These are phyloP conservation scores for Penicillium manginii DNA, from an alignment of 495 filamentous ascomycete genomes.

Conservation along the genomic window DNA sequence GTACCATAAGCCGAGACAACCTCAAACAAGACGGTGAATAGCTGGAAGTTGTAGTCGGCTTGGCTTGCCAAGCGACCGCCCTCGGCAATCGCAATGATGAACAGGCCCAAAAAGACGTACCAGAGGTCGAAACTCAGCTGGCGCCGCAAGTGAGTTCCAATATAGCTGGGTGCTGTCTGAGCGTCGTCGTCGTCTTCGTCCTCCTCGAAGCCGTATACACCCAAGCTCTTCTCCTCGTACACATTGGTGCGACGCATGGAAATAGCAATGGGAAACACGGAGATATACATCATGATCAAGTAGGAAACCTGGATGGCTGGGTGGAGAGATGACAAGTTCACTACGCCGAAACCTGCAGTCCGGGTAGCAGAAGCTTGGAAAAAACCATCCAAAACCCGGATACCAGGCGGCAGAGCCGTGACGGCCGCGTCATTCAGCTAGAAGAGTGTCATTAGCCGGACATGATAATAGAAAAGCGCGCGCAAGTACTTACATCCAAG, in stretches of 20 bases:
- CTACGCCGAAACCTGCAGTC: constrained; percentile 83
- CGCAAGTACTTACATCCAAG: constrained; percentile 68
- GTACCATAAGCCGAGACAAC: constrained; percentile 93
- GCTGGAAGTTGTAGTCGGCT: constrained; percentile 66
- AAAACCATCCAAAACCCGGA: constrained; percentile 77
- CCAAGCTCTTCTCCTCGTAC: constrained; percentile 92
- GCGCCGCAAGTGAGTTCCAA: constrained; percentile 82
- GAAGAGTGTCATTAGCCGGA: constrained; percentile 19
- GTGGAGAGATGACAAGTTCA: constrained; percentile 76
- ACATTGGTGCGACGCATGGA: constrained; percentile 92
- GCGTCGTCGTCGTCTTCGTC: constrained; percentile 38
- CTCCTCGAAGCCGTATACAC: constrained; percentile 66
- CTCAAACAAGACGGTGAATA: constrained; percentile 87
- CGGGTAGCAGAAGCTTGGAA: constrained; percentile 88
- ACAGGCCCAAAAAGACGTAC: constrained; percentile 89
- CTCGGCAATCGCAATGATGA: constrained; percentile 86
- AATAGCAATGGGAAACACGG: constrained; percentile 93
- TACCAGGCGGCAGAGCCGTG: constrained; percentile 62
- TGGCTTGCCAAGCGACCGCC: constrained; percentile 61
- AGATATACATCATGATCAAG: constrained; percentile 99
- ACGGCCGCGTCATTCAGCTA: constrained; percentile 72
- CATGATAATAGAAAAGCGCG: background rate
- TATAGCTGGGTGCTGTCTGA: constrained; percentile 74
- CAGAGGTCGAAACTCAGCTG: constrained; percentile 95
- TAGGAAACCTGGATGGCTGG: constrained; percentile 94